These are phyloP conservation scores for Trichophyton rubrum DNA, from an alignment of 2,329 filamentous ascomycete genomes.

Conservation along the genomic window DNA sequence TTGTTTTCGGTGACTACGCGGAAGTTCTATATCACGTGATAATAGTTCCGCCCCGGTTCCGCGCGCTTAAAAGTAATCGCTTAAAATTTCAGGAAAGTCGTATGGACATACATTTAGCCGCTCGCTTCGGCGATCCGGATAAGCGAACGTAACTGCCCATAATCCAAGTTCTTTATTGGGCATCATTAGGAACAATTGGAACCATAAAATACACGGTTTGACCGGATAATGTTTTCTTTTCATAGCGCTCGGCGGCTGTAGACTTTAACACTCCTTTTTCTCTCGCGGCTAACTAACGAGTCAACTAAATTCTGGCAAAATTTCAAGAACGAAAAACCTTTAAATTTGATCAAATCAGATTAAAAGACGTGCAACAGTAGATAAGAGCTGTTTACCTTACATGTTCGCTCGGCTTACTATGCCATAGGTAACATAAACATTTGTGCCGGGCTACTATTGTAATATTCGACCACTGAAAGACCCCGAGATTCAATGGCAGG, in stretches of 20 bases:
- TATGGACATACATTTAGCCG: no score
- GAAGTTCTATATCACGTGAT: not conserved
- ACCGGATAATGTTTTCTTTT: no score
- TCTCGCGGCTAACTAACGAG: not conserved
- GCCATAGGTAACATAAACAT: not conserved
- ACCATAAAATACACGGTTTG: no score
- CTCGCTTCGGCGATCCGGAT: no score
- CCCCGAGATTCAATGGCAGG: constrained; percentile 12
- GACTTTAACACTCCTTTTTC: not conserved
- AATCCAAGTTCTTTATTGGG: no score
- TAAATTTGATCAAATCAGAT: not conserved
- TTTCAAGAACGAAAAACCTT: not conserved
- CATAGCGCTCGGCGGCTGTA: not conserved
- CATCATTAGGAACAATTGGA: no score
- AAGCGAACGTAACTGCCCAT: no score
- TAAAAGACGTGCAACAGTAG: not conserved
- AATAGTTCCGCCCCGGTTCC: no score
- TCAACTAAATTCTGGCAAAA: not conserved
- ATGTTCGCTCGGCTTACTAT: not conserved
- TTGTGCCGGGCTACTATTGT: not conserved
- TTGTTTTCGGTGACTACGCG: not conserved
- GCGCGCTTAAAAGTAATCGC: not conserved
- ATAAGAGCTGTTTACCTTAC: not conserved
- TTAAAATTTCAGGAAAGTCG: not conserved
- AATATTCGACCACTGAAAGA: not conserved